These are phyloP conservation scores for Coemansia sp. DNA, from an alignment of 192 early-diverging fungal species.

Conservation along the genomic window DNA sequence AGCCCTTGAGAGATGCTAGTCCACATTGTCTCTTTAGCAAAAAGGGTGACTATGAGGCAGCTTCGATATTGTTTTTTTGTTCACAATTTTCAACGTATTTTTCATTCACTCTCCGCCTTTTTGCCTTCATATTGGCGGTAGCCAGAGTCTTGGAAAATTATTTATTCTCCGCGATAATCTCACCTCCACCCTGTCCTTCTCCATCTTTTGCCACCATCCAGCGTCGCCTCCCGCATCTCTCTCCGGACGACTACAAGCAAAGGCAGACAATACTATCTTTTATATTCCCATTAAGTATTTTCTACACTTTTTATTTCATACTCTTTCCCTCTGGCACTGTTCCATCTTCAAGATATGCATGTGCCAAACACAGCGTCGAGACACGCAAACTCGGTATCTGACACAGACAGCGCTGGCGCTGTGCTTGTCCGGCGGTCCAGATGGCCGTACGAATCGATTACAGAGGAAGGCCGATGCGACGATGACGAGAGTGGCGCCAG, in stretches of 20 bases:
- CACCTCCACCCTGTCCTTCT: neutral
- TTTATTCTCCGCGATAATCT: slow-evolving; percentile 1
- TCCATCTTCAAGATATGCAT: neutral
- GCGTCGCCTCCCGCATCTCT: neutral
- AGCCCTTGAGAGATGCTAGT: neutral
- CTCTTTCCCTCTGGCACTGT: neutral
- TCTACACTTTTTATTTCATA: neutral
- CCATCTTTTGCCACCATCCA: too few relatives aligned
- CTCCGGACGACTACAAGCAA: neutral
- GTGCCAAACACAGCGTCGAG: neutral
- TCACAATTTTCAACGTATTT: neutral
- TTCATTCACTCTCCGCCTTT: neutral
- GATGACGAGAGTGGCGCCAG: slow-evolving; percentile 4
- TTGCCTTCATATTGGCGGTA: neutral
- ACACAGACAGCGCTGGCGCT: slow-evolving; percentile 12
- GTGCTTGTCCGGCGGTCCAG: neutral
- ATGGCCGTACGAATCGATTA: slow-evolving; percentile 12
- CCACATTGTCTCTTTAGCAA: neutral
- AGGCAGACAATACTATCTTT: neutral
- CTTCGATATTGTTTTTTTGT: neutral
- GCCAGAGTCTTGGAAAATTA: neutral
- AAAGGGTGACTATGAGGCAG: neutral
- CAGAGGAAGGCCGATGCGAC: slow-evolving; percentile 1
- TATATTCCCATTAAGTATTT: neutral
- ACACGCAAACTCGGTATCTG: neutral